phyloP scores from a whole-genome alignment of 169 alveolate species.

The Plasmodium fragile region DNA sequence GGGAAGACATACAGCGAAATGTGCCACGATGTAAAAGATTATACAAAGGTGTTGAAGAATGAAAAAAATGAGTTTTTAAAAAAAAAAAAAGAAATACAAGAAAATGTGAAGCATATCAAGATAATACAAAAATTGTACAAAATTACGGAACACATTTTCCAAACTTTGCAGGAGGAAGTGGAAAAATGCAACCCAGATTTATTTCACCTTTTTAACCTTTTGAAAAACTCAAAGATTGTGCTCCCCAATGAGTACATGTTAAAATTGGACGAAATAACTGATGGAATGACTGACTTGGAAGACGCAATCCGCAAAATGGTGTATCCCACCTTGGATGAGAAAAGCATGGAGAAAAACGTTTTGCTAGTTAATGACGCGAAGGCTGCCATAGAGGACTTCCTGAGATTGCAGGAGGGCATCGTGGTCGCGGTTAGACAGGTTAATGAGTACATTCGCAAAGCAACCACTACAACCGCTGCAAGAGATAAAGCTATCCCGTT shows the following conservation, averaged over 20 bases:
- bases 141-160: slow-evolving; percentile 26
- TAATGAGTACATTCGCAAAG: slow-evolving; percentile 8
- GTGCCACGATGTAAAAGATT: slow-evolving; percentile 24
- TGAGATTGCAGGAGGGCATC: background rate
- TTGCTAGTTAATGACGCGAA: slow-evolving; percentile 20
- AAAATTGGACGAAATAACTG: slow-evolving; percentile 20
- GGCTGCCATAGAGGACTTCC: background rate
- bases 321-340: slow-evolving; percentile 10
- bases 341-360: slow-evolving; percentile 8
- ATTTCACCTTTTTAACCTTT: slow-evolving; percentile 17
- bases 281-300: background rate
- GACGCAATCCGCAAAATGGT: background rate
- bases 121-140: slow-evolving; percentile 30
- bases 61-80: slow-evolving; percentile 23
- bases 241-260: background rate
- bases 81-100: slow-evolving; percentile 28
- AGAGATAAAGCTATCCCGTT: background rate
- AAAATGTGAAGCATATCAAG: slow-evolving; percentile 7
- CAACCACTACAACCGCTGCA: background rate
- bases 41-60: slow-evolving; percentile 13
- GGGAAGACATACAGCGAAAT: background rate
- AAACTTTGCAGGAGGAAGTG: slow-evolving; percentile 14
- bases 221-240: slow-evolving; percentile 4
- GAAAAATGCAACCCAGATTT: slow-evolving; percentile 2
- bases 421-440: background rate